phyloP scores from a whole-genome alignment of 768 basidiomycete species.

The Paxillus ammoniavirescens region DNA sequence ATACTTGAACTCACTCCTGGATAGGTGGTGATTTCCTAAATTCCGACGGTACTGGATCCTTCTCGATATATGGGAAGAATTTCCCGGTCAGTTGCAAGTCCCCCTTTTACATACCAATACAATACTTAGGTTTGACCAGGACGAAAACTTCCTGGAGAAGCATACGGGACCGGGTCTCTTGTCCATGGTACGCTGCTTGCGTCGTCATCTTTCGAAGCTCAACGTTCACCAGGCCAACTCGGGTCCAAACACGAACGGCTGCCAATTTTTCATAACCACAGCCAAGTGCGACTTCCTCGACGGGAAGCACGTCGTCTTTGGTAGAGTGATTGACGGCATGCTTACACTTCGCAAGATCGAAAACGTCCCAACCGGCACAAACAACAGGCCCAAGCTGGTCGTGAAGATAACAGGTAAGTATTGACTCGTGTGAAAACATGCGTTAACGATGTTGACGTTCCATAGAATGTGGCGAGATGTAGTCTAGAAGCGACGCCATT shows the following conservation, averaged over 20 bases:
- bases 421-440: background rate
- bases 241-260: conserved; percentile 91
- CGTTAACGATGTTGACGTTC: conserved; percentile 1
- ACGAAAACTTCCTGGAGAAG: conserved; percentile 93
- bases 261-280: conserved; percentile 98
- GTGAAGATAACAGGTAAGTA: conserved; percentile 82
- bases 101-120: background rate
- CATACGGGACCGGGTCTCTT: conserved; percentile 84
- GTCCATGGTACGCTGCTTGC: conserved; percentile 67
- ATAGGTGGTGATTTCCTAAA: conserved; percentile 93
- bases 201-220: background rate
- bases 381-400: conserved; percentile 84
- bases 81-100: conserved; percentile 61
- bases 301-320: conserved; percentile 92
- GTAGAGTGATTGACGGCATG: conserved; percentile 89
- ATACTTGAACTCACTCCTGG: background rate
- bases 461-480: conserved; percentile 62
- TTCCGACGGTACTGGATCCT: conserved; percentile 91
- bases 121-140: conserved; percentile 42
- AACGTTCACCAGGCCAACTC: conserved; percentile 76
- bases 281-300: conserved; percentile 95
- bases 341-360: conserved; percentile 95
- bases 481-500: conserved; percentile 10
- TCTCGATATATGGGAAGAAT: conserved; percentile 96
- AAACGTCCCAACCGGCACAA: conserved; percentile 88